Conservation (phyloP, 805 yeast species). For the Debaryomyces hansenii region DNA sequence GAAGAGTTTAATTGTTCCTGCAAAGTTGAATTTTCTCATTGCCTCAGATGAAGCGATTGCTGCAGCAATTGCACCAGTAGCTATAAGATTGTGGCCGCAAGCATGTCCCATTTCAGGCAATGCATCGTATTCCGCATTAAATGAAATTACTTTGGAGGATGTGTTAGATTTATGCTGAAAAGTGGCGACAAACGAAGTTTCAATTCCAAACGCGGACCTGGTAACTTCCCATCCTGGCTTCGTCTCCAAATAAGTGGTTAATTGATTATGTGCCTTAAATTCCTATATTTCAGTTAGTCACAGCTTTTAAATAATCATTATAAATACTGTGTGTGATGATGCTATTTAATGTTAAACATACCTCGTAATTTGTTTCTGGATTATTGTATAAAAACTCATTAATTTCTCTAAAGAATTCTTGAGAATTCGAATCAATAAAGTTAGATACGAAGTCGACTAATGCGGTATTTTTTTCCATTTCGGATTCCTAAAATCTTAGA, state of each 20-base stretch:
- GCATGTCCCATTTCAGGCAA: conserved; percentile 28
- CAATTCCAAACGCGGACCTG: conserved; percentile 19
- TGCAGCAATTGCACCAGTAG: conserved; percentile 18
- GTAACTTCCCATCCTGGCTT: conserved; percentile 22
- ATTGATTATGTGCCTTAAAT: conserved; percentile 19
- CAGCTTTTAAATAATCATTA: background rate
- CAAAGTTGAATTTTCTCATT: conserved; percentile 16
- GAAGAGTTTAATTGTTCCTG: conserved; percentile 24
- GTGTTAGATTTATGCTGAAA: conserved; percentile 2
- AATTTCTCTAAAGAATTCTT: background rate
- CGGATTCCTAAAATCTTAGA: no score
- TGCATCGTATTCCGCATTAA: conserved; percentile 27
- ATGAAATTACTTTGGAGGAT: conserved; percentile 9
- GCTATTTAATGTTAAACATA: background rate
- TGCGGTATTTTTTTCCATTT: no score
- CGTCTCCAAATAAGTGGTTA: conserved; percentile 17
- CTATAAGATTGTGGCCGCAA: conserved; percentile 28
- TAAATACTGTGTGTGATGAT: background rate
- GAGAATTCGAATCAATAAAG: background rate
- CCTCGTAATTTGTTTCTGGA: background rate
- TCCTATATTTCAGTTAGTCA: conserved; percentile 10
- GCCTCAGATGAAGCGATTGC: conserved; percentile 16
- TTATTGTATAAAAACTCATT: background rate
- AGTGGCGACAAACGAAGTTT: conserved; percentile 19
- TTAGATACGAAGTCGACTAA: no score